A percentile compares a stretch with the other conserved stretches of the same genome.
Conservation (phyloP, 2,329 filamentous ascomycete species). For the Diaporthe sp. region DNA sequence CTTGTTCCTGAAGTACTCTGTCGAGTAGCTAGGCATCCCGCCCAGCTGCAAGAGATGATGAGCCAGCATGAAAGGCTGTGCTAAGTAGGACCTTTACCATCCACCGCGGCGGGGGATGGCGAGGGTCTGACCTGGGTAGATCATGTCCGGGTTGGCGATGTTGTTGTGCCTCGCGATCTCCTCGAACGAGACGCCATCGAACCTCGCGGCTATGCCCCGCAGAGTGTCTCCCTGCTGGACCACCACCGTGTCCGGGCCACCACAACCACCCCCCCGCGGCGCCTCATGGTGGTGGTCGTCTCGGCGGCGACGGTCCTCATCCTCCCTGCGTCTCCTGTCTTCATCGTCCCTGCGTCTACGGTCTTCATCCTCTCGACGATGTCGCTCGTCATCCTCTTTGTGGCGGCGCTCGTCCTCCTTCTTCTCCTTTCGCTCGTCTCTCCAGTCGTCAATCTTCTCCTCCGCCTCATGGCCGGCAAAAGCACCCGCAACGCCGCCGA, state of each 20-base stretch:
- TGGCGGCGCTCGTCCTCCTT: slow-evolving; percentile 46
- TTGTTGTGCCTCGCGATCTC: slow-evolving; percentile 55
- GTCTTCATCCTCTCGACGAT: slow-evolving; percentile 18
- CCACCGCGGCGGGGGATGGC: slow-evolving; percentile 44
- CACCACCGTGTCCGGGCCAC: slow-evolving; percentile 45
- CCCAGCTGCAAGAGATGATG: slow-evolving; percentile 10
- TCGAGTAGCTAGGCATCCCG: neutral
- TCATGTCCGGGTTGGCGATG: slow-evolving; percentile 56
- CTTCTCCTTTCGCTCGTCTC: slow-evolving; percentile 54
- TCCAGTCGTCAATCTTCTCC: slow-evolving; percentile 55
- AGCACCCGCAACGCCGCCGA: slow-evolving; percentile 56
- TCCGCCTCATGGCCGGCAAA: slow-evolving; percentile 57
- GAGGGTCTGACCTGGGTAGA: slow-evolving; percentile 57
- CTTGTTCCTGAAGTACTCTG: neutral
- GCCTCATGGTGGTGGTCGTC: slow-evolving; percentile 33
- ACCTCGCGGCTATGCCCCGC: slow-evolving; percentile 51
- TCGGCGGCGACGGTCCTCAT: slow-evolving; percentile 23
- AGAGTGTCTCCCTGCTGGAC: slow-evolving; percentile 58
- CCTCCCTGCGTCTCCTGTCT: slow-evolving; percentile 36
- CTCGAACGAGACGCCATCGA: slow-evolving; percentile 49
- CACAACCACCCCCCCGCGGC: slow-evolving; percentile 41
- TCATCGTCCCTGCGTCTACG: slow-evolving; percentile 37
- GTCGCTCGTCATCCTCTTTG: slow-evolving; percentile 44
- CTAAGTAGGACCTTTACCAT: neutral
- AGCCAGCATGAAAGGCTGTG: neutral